These are phyloP conservation scores for Pleurotus ostreatus DNA, from an alignment of 768 basidiomycete genomes.

Conservation along the genomic window DNA sequence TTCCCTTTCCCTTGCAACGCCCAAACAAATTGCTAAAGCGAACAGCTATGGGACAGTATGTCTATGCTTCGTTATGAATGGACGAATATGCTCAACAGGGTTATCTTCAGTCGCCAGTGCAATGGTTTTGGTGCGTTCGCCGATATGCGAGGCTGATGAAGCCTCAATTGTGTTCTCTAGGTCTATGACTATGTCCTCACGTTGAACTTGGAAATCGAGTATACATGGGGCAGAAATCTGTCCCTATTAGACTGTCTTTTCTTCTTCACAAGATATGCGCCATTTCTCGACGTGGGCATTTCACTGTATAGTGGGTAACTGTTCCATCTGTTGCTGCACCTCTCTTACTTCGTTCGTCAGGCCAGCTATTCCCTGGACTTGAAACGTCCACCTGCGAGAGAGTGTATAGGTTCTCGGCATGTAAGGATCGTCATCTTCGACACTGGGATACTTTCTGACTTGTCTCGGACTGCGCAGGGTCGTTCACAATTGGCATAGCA, in stretches of 20 bases:
- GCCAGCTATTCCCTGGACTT: not conserved
- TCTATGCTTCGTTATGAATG: too few relatives aligned
- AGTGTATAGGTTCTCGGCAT: not conserved
- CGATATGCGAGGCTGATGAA: too few relatives aligned
- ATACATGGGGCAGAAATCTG: not conserved
- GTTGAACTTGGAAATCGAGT: not conserved
- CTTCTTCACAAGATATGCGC: not conserved
- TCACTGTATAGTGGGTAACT: slow-evolving; percentile 2
- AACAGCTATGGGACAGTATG: too few relatives aligned
- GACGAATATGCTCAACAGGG: too few relatives aligned
- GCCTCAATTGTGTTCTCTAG: not conserved
- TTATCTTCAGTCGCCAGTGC: too few relatives aligned
- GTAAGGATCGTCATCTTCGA: not conserved
- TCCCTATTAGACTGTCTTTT: not conserved
- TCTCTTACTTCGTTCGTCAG: not conserved
- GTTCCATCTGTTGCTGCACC: not conserved
- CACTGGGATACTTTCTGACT: not conserved
- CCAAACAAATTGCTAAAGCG: too few relatives aligned
- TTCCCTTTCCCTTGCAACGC: too few relatives aligned
- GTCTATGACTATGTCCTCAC: slow-evolving; percentile 2
- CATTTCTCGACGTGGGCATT: not conserved
- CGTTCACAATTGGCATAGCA: not conserved
- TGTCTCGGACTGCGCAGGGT: not conserved
- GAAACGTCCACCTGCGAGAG: not conserved
- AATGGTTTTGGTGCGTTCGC: too few relatives aligned